Evolutionary conservation across 2,329 filamentous ascomycete species (phyloP), one percentile per base, ranked within the genome.

Genomic region (Fusarium sp.): DNA sequence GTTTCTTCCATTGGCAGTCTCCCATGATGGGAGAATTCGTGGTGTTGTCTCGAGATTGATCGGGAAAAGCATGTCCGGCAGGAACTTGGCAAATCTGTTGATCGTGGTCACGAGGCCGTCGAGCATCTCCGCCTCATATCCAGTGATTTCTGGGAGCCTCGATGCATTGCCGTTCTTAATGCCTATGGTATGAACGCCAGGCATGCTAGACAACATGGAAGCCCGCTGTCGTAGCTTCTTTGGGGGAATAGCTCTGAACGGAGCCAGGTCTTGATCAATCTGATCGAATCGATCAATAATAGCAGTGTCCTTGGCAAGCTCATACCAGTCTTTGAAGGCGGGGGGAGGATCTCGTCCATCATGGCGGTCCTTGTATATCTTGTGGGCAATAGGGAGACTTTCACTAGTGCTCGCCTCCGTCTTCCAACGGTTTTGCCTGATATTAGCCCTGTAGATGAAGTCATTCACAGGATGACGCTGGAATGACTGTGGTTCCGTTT

Each of bases 321-420:
- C 84, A 75, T 90, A 97, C 94, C 94, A 97, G 68, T 89, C 89
- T 72, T 94, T 91, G 72, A 97, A 97, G 60, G 91, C 87, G 1
- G 90, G 92, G 13, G 94, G 94, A 17, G 94, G 93, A 28, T 88
- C 82, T 62, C 93, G 87, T 15, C 88, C 87, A 71, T 91, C 71
- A 60, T 88, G 82, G 7, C 83, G 80, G 47, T 85, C 81, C 47
- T 80, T 79, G 70, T 88, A 88, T 55, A 84, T 80, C 6, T 76
- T 73, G 6, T 83, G 80, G 0, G 85, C 86, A 10, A 83, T 76
- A 1, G 76, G 76, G 4, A 87, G 74, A 14, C 79, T 84, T 13
- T 78, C 78, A 70, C 85, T 87, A 15, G 80, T 79, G 3, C 78
- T 79, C 2, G 82, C 85, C 47, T 82, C 76, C 9, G 80, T 74